A percentile compares a stretch with the other conserved stretches of the same genome.
phyloP scores from a whole-genome alignment of 345 rosid species.

The Arabis alpina region DNA sequence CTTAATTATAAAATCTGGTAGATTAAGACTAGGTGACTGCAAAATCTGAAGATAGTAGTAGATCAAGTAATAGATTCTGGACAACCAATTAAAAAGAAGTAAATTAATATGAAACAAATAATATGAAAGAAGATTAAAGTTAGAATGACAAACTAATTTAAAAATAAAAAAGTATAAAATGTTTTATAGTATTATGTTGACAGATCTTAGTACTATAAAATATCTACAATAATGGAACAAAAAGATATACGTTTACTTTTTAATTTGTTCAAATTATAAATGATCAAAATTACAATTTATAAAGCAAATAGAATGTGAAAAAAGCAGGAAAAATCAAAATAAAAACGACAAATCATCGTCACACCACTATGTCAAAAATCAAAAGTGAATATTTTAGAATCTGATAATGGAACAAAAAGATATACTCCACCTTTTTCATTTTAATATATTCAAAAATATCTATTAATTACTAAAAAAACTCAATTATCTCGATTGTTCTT shows the following conservation, averaged over 20 bases:
- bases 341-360: slow-evolving; percentile 27
- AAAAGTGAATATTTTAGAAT: background rate
- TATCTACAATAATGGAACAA: no score
- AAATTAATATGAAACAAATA: no score
- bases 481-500: slow-evolving; percentile 28
- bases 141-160: no score
- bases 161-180: no score
- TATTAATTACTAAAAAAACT: slow-evolving; percentile 5
- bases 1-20: no score
- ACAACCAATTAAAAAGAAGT: background rate
- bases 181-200: no score
- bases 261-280: no score
- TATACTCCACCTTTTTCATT: background rate
- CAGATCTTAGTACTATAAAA: no score
- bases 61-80: background rate
- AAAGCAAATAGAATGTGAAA: slow-evolving; percentile 14
- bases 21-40: no score
- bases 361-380: slow-evolving; percentile 25
- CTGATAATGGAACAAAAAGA: slow-evolving; percentile 10
- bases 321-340: background rate
- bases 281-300: background rate
- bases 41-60: background rate
- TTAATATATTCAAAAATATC: background rate
- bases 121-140: no score
- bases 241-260: no score